A percentile compares a stretch with the other conserved stretches of the same genome.
Evolutionary conservation across 2,329 filamentous ascomycete genomes (phyloP).

Genomic region (Aplosporella prunicola): DNA sequence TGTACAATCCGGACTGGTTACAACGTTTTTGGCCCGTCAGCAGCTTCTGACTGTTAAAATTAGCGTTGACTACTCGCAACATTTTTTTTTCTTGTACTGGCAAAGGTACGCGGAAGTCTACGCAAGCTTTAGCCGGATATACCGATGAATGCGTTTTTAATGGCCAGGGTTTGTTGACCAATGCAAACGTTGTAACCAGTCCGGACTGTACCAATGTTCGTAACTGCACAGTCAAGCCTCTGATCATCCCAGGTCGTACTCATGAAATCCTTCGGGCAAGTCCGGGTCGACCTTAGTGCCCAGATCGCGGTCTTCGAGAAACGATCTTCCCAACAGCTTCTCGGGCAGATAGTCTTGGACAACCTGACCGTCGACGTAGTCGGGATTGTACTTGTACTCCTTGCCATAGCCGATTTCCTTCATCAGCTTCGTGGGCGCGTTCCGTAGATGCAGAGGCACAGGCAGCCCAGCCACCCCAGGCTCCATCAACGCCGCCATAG

Average conservation of each 20-base stretch:
- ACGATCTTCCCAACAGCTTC: slow-evolving; percentile 57
- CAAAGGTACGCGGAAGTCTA: not conserved
- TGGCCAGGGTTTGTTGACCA: too few relatives aligned
- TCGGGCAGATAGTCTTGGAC: slow-evolving; percentile 86
- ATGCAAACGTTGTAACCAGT: not conserved
- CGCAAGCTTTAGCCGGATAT: too few relatives aligned
- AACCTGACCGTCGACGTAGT: slow-evolving; percentile 73
- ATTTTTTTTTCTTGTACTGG: not conserved
- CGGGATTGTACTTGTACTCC: slow-evolving; percentile 94
- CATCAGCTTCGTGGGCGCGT: slow-evolving; percentile 88
- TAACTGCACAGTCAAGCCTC: not conserved
- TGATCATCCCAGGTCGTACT: slow-evolving; percentile 10
- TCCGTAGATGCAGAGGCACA: slow-evolving; percentile 78
- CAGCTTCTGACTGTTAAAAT: not conserved
- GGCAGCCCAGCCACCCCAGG: slow-evolving; percentile 74
- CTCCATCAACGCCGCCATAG: slow-evolving; percentile 64
- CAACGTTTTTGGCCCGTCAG: too few relatives aligned
- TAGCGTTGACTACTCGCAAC: not conserved
- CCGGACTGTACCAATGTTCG: not conserved
- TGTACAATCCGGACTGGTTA: too few relatives aligned
- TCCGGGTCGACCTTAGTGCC: slow-evolving; percentile 70
- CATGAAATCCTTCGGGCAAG: slow-evolving; percentile 27
- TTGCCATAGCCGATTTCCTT: slow-evolving; percentile 82
- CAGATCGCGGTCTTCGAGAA: slow-evolving; percentile 72
- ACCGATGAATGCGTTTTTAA: too few relatives aligned